These are phyloP conservation scores for Blastobotrys niveus DNA, from an alignment of 1,139 yeast genomes.

Conservation along the genomic window DNA sequence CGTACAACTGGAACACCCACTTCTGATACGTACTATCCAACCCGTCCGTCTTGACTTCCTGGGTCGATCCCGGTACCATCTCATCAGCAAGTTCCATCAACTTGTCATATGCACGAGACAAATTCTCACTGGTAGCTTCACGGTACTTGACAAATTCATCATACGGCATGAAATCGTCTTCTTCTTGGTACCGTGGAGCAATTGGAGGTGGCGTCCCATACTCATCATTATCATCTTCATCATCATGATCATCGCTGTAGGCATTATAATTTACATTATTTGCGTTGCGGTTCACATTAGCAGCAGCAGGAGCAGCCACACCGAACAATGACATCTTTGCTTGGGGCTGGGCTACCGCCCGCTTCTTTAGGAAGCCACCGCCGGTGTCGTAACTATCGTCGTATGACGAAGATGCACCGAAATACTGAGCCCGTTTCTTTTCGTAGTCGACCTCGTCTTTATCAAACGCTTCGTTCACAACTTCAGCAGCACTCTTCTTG, in stretches of 20 bases:
- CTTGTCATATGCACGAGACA: constrained; percentile 8
- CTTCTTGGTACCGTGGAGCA: too few species aligned
- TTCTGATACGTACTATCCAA: constrained; percentile 7
- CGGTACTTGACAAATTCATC: constrained; percentile 10
- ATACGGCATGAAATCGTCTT: constrained; percentile 9
- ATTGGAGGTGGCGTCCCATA: too few species aligned
- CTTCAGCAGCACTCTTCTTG: constrained; percentile 1
- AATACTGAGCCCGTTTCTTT: constrained; percentile 4
- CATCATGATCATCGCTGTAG: not conserved
- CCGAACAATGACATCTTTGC: too few species aligned
- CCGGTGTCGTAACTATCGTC: too few species aligned
- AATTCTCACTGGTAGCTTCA: constrained; percentile 8
- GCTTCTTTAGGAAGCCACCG: too few species aligned
- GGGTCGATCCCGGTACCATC: not conserved
- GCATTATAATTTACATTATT: too few species aligned
- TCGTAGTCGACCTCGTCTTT: constrained; percentile 13
- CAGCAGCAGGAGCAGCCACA: too few species aligned
- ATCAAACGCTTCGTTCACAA: constrained; percentile 12
- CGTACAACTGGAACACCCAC: constrained; percentile 13
- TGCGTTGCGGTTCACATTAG: too few species aligned
- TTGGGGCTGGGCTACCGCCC: too few species aligned
- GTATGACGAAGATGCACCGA: not conserved
- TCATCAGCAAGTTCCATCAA: constrained; percentile 7
- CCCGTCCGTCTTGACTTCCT: too few species aligned
- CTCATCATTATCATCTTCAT: not conserved